These are phyloP conservation scores for Mallotus japonicus DNA, from an alignment of 441 rosid species.

Conservation along the genomic window DNA sequence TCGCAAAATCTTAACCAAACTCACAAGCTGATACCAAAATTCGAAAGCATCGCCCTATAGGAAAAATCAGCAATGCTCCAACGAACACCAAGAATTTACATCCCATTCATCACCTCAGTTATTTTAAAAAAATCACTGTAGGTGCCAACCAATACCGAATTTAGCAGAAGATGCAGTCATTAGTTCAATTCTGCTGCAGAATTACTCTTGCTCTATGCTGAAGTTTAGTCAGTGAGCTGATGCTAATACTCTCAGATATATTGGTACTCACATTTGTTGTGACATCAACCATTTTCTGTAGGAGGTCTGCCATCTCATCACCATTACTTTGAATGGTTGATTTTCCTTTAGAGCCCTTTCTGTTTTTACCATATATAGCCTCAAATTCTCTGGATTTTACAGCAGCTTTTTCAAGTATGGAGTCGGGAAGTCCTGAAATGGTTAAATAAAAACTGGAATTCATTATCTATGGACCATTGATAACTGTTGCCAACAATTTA, in stretches of 20 bases:
- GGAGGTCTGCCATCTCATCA: constrained; percentile 29
- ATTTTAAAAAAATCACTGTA: neutral
- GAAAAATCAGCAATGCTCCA: neutral
- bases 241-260: constrained; percentile 18
- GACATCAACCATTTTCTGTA: constrained; percentile 42
- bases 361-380: constrained; percentile 47
- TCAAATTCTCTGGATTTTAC: constrained; percentile 75
- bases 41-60: neutral
- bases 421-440: constrained; percentile 69
- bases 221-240: constrained; percentile 40
- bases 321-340: constrained; percentile 12
- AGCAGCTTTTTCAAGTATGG: constrained; percentile 67
- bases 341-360: constrained; percentile 24
- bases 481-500: neutral
- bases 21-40: neutral
- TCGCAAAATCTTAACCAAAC: neutral
- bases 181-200: constrained; percentile 31
- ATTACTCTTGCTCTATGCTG: constrained; percentile 46
- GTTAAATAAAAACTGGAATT: constrained; percentile 19
- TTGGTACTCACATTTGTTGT: constrained; percentile 20
- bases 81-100: neutral
- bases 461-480: neutral
- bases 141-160: neutral
- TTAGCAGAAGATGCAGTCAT: neutral
- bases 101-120: neutral